Base-by-base conservation (phyloP, 179 eudicot species). In the Silene noctiflora region DNA sequence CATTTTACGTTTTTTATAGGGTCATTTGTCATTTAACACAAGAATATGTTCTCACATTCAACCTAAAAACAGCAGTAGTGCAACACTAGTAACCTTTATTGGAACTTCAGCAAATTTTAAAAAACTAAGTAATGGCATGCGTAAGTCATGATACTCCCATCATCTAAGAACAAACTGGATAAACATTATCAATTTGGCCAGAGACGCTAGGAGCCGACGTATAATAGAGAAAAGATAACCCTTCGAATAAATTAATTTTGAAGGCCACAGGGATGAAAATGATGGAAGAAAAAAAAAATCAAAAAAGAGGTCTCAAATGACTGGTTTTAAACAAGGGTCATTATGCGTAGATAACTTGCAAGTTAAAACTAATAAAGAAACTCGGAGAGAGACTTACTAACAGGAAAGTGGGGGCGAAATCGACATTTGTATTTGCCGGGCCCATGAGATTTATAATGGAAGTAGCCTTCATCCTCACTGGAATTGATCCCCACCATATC, bases 381-480 rank as follows among this genome's bases (percentile, higher is more conserved):
- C 20, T 66, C 6, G 67, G 72, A 82, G 77, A 76, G 71, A 72
- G 80, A 82, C 80, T 78, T 79, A 82, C 80, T 76, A 82, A 82
- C 82, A 75, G 80, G 25, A 70, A 79, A 74, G 83, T 58, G 66
- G 76, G 80, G 75, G 13, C 69, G 79, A 67, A 73, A 82, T 72
- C 69, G 71, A 80, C 79, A 78, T 62, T 64, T 35, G 71, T 75
- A 75, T 56, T 33, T 62, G 80, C 59, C 73, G 86, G 90, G 60
- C 82, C 90, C 86, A 72, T 64, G 55, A 72, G 75, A 55, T 76
- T 67, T 73, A 83, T 88, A 85, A 86, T 88, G 86, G 89, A 78
- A 77, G 89, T 85, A 71, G 82, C 89, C 83, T 80, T 88, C 91
- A 88, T 88, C 91, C 86, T 85, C 84, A 76, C 91, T 88, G 91